Conservation (phyloP, 1,284 basidiomycete species). For the Sanguinoderma infundibulare region DNA sequence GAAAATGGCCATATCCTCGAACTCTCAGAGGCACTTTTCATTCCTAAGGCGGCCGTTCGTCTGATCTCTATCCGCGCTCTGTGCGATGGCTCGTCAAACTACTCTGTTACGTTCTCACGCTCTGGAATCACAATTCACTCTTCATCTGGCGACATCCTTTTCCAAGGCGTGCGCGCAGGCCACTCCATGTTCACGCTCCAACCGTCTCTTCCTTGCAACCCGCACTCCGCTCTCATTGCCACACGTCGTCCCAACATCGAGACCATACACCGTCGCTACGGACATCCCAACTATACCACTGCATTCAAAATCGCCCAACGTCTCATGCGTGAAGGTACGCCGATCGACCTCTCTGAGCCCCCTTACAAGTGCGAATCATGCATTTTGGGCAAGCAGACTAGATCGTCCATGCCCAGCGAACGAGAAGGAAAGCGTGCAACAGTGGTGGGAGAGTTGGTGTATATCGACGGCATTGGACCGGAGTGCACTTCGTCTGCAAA, state of each 20-base stretch:
- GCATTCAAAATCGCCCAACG: constrained; percentile 35
- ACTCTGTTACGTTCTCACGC: constrained; percentile 1
- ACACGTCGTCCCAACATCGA: constrained; percentile 20
- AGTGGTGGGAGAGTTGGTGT: constrained; percentile 33
- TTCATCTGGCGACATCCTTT: constrained; percentile 4
- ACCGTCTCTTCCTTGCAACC: background rate
- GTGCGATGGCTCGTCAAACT: constrained; percentile 6
- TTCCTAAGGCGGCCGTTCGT: constrained; percentile 29
- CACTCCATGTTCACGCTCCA: constrained; percentile 1
- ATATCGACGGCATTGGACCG: constrained; percentile 38
- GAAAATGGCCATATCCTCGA: background rate
- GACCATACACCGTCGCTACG: constrained; percentile 38
- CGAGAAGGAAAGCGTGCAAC: constrained; percentile 23
- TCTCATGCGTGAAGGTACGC: constrained; percentile 38
- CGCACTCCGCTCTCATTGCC: background rate
- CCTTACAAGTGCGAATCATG: constrained; percentile 31
- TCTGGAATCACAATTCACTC: constrained; percentile 2
- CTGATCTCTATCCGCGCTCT: constrained; percentile 31
- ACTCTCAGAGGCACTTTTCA: constrained; percentile 28
- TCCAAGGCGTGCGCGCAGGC: background rate
- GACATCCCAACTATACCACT: constrained; percentile 34
- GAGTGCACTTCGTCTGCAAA: constrained; percentile 28
- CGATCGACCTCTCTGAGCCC: constrained; percentile 23
- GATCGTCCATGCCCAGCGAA: constrained; percentile 11
- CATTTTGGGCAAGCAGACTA: constrained; percentile 25